phyloP scores from a whole-genome alignment of 352 stramenopile species.

The Thraustochytrium aureum region DNA sequence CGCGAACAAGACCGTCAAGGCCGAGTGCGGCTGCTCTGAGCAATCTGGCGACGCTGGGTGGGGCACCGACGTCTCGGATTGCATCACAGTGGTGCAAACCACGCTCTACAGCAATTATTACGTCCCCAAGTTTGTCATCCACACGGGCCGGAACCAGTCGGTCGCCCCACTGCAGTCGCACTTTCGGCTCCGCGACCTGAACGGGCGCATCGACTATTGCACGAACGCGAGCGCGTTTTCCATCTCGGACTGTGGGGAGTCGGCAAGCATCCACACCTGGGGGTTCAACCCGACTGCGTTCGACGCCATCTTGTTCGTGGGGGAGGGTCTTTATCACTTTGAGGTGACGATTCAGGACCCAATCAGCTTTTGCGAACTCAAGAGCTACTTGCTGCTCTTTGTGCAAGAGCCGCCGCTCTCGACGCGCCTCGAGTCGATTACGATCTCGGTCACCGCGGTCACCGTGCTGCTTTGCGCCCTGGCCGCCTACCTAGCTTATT shows the following conservation, averaged over 20 bases:
- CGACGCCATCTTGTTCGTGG: conserved; percentile 48
- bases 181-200: conserved; percentile 33
- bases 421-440: conserved; percentile 29
- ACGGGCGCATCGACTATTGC: conserved; percentile 36
- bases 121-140: conserved; percentile 18
- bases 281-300: neutral
- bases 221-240: conserved; percentile 1
- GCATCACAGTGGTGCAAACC: conserved; percentile 9
- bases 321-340: conserved; percentile 49
- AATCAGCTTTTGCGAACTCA: conserved; percentile 51
- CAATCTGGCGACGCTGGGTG: neutral
- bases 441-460: conserved; percentile 23
- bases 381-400: conserved; percentile 37
- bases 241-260: conserved; percentile 11
- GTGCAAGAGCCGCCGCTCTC: conserved; percentile 36
- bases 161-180: neutral
- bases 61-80: conserved; percentile 19
- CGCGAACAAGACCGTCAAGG: neutral
- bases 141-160: neutral
- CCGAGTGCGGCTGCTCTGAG: conserved; percentile 17
- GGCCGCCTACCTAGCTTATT: conserved; percentile 28
- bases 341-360: conserved; percentile 35
- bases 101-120: conserved; percentile 32
- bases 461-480: neutral
- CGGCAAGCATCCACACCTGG: neutral